Conservation (phyloP, 192 early-diverging fungal species). For the Rhizophagus clarus region DNA sequence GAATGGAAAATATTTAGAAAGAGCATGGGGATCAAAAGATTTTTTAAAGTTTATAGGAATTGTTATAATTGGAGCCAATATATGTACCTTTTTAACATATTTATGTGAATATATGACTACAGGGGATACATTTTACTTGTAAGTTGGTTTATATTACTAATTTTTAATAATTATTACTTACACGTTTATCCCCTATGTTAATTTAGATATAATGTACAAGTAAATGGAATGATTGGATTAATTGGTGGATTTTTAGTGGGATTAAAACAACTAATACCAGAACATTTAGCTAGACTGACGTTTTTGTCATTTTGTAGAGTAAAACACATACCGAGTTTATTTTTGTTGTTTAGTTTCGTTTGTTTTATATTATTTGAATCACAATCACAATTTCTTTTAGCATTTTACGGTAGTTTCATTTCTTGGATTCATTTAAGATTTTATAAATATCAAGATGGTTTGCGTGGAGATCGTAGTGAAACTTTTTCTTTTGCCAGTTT, state of each 20-base stretch:
- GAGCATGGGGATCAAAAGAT: constrained; percentile 78
- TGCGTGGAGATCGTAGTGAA: constrained; percentile 86
- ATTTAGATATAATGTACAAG: constrained; percentile 55
- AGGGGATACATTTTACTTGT: constrained; percentile 61
- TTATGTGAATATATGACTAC: constrained; percentile 60
- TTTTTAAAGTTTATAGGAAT: constrained; percentile 71
- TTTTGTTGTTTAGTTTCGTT: constrained; percentile 44
- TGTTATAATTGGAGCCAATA: constrained; percentile 51
- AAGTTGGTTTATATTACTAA: constrained; percentile 34
- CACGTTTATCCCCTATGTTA: constrained; percentile 3
- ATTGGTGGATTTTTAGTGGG: constrained; percentile 78
- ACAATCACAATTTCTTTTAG: constrained; percentile 65
- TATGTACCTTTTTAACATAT: constrained; percentile 57
- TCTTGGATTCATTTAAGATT: constrained; percentile 87
- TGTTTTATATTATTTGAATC: constrained; percentile 51
- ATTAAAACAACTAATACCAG: constrained; percentile 89
- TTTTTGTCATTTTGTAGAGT: constrained; percentile 74
- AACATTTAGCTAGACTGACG: constrained; percentile 76
- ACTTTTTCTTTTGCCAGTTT: constrained; percentile 90
- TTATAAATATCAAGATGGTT: constrained; percentile 77
- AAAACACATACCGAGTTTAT: constrained; percentile 53
- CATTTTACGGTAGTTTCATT: constrained; percentile 70
- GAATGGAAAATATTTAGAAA: constrained; percentile 81
- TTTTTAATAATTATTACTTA: constrained; percentile 22
- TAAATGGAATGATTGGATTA: constrained; percentile 74